These are phyloP conservation scores for Nicotiana obtusifolia DNA, from an alignment of 257 asterid species.

Conservation along the genomic window DNA sequence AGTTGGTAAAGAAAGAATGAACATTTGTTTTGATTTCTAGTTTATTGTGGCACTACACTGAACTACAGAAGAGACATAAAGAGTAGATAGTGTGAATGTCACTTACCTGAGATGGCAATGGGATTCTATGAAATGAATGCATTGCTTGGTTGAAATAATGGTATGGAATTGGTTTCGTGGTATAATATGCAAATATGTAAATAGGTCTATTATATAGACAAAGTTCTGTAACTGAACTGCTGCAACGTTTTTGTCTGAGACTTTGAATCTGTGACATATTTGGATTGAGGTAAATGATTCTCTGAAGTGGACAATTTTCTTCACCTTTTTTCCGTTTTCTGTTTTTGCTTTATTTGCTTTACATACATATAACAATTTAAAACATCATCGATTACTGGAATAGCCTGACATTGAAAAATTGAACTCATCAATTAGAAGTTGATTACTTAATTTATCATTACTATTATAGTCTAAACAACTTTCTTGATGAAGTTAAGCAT, in stretches of 20 bases:
- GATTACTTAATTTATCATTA: background rate
- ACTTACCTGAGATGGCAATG: background rate
- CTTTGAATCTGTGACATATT: background rate
- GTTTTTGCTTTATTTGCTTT: background rate
- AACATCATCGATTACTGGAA: background rate
- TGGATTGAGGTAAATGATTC: slow-evolving; percentile 1
- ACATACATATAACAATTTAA: background rate
- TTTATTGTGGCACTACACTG: background rate
- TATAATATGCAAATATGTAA: background rate
- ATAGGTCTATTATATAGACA: background rate
- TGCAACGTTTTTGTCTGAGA: background rate
- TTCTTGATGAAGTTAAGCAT: background rate
- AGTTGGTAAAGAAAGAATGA: background rate
- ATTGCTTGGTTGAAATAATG: background rate
- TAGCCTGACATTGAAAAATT: background rate
- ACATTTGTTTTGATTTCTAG: background rate
- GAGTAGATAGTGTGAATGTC: background rate
- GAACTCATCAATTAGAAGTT: background rate
- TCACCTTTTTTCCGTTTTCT: background rate
- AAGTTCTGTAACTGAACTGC: background rate
- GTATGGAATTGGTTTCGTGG: background rate
- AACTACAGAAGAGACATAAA: background rate
- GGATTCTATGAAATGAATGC: background rate
- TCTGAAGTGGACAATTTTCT: background rate
- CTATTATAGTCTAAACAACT: background rate